A percentile compares a stretch with the other conserved stretches of the same genome.
Evolutionary conservation across 805 yeast species (phyloP).

Genomic region (Schwanniomyces occidentalis): DNA sequence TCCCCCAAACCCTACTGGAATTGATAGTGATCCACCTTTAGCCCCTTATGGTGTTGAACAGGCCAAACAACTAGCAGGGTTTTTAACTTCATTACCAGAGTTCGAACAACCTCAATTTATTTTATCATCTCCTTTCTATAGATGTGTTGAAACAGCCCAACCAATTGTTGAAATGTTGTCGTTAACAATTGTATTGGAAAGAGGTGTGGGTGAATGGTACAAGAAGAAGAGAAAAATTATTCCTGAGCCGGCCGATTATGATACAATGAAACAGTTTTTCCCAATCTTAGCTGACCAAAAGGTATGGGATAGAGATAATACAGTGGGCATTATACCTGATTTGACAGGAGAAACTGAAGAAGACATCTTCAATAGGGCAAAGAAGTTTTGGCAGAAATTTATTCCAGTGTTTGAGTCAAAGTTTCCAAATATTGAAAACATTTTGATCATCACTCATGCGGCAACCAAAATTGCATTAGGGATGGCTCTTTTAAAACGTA

Average conservation of each 20-base stretch:
- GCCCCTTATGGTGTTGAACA: constrained; percentile 89
- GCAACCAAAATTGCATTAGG: constrained; percentile 91
- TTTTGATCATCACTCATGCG: constrained; percentile 87
- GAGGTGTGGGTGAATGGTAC: constrained; percentile 94
- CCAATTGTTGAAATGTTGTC: constrained; percentile 65
- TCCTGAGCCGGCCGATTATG: constrained; percentile 66
- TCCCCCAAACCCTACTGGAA: constrained; percentile 82
- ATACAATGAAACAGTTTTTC: constrained; percentile 54
- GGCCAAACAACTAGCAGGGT: constrained; percentile 74
- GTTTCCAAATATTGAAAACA: constrained; percentile 59
- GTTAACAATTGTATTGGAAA: constrained; percentile 64
- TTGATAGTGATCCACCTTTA: constrained; percentile 84
- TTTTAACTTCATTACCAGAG: constrained; percentile 41
- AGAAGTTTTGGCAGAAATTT: constrained; percentile 53
- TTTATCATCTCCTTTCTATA: constrained; percentile 80
- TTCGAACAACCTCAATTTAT: constrained; percentile 68
- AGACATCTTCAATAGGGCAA: constrained; percentile 66
- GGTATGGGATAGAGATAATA: constrained; percentile 48
- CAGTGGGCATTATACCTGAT: constrained; percentile 61
- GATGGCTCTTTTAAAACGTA: constrained; percentile 61
- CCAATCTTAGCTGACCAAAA: constrained; percentile 35
- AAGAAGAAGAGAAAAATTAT: constrained; percentile 63
- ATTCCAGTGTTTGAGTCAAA: constrained; percentile 55
- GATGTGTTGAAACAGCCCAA: constrained; percentile 80
- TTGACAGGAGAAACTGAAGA: constrained; percentile 70